Evolutionary conservation across 257 asterid species (phyloP), one percentile per base, ranked within the genome.

Genomic region (Rhazya stricta): DNA sequence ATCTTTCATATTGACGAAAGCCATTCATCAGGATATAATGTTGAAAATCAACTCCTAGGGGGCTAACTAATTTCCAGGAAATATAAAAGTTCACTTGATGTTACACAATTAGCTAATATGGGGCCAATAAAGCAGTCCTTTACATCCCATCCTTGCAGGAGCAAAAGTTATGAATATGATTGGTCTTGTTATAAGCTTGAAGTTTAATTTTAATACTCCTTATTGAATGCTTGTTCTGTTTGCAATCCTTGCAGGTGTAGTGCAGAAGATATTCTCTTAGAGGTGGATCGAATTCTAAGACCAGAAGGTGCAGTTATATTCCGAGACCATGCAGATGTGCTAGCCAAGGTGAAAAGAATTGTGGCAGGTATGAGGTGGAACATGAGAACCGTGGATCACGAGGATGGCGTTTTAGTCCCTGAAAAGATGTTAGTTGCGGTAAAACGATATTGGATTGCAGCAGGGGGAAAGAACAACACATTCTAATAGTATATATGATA

Each of bases 221-320:
- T 68, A 67, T 11, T 53, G 9, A 41, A 15, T 43, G 67, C 39
- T 19, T 30, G 30, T 74, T 68, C 34, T 41, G 15, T 50, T 81
- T 42, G 50, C 41, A 56, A 60, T 37, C 4, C 9, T 13, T 65
- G 76, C 75, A 84, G 88, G 74, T 84, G 88, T 69, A 77, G 65
- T 37, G 68, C 50, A 12, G 88, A 81, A 75, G 84, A 81, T 57
- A 84, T 84, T 75, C 82, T 84, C 16, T 45, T 84, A 29, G 88
- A 84, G 72, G 78, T 84, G 84, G 86, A 84, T 61, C 68, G 88
- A 36, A 81, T 84, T 69, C 76, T 84, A 11, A 77, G 88, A 36
- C 88, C 88, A 57, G 88, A 84, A 79, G 88, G 88, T 4, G 84
- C 85, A 30, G 83, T 84, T 71, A 84, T 84, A 74, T 74, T 84